Conservation (phyloP, 306 rosid species). For the Vigna nakashimae region DNA sequence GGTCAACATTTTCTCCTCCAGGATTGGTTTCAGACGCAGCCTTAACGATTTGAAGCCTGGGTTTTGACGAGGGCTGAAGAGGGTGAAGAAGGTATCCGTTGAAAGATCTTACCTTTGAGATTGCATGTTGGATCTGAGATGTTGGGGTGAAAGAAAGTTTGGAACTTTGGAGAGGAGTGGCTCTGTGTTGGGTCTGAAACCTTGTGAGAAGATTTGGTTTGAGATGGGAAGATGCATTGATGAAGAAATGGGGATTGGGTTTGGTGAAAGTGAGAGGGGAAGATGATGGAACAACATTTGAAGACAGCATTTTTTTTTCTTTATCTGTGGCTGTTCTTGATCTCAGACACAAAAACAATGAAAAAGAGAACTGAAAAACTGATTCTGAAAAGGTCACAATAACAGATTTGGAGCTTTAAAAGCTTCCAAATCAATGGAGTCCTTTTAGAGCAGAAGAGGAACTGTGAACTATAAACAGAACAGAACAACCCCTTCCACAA, state of each 20-base stretch:
- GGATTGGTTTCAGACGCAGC: conserved; percentile 59
- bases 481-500: background rate
- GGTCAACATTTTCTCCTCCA: conserved; percentile 55
- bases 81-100: conserved; percentile 42
- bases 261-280: conserved; percentile 58
- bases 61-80: conserved; percentile 51
- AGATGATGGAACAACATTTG: conserved; percentile 54
- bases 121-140: conserved; percentile 50
- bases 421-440: background rate
- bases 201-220: conserved; percentile 50
- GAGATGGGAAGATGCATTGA: conserved; percentile 46
- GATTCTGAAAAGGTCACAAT: background rate
- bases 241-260: conserved; percentile 47
- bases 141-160: conserved; percentile 47
- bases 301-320: conserved; percentile 56
- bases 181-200: conserved; percentile 38
- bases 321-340: conserved; percentile 7
- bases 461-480: background rate
- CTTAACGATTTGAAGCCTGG: conserved; percentile 47
- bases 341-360: background rate
- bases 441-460: background rate
- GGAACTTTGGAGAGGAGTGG: conserved; percentile 42
- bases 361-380: background rate
- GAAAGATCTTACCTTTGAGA: conserved; percentile 45
- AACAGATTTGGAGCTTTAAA: background rate